Evolutionary conservation across 2,329 filamentous ascomycete genomes (phyloP), one percentile per base, ranked within the genome.

Genomic region (Beauveria bassiana): DNA sequence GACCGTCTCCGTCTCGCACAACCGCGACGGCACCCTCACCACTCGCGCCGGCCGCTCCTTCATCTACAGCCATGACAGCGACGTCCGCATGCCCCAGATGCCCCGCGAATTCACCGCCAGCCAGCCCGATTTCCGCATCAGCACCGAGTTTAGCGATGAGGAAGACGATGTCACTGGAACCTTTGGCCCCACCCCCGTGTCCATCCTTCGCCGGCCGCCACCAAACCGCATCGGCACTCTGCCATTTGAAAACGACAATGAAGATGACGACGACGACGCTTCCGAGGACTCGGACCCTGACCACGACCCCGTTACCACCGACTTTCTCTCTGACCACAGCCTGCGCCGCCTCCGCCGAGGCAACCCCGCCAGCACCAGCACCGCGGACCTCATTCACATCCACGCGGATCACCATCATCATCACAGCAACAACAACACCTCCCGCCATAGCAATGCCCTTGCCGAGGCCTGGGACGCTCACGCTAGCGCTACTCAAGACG

Each of bases 121-220:
- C 43, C 72, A 77, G 10, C 77, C 79, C 5, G 77, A 79, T 16
- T 84, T 85, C 65, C 76, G 76, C 59, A 78, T 86, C 43, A 84
- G 80, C 14, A 85, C 80, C 7, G 83, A 86, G 65, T 86, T 81
- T 66, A 85, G 80, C 70, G 84, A 86, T 51, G 82, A 84, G 7
- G 83, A 86, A 61, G 77, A 77, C 24, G 81, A 79, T 34, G 65
- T 66, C 3, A 20, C 50, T 5, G 8, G 3, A 61, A 65, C 8
- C 4, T 66, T 64, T 18, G 18, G 16, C 28, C 7, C 66, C 10
- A 34, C 43, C 1, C 59, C 59, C 26, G 43, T 56, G 2, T 61
- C 59, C 26, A 61, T 58, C 52, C 68, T 74, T 46, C 75, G 76
- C 65, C 77, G 76, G 26, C 70, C 79, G 22, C 31, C 60, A 2